A percentile compares a stretch with the other conserved stretches of the same genome.
These are phyloP conservation scores for Lagerstroemia speciosa DNA, from an alignment of 345 rosid species.

Conservation along the genomic window DNA sequence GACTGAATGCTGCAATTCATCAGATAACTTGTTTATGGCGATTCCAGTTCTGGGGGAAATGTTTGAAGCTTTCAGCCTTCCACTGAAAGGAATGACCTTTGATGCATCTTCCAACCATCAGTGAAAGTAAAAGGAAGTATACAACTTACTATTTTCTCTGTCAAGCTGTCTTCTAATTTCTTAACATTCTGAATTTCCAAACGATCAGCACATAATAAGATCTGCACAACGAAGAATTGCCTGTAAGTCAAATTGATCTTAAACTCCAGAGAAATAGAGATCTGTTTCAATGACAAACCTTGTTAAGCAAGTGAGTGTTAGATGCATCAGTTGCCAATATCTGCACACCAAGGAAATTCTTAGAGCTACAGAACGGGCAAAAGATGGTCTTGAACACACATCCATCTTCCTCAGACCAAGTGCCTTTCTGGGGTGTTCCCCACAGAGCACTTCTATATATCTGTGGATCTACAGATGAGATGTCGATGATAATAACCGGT, in stretches of 20 bases:
- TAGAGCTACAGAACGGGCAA: slow-evolving; percentile 67
- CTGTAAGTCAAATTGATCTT: background rate
- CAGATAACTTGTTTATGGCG: background rate
- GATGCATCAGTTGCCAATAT: slow-evolving; percentile 76
- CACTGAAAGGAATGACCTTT: background rate
- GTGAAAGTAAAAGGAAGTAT: background rate
- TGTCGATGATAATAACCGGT: slow-evolving; percentile 49
- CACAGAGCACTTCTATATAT: slow-evolving; percentile 25
- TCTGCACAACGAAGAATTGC: slow-evolving; percentile 26
- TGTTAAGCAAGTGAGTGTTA: slow-evolving; percentile 60
- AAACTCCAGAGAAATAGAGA: background rate
- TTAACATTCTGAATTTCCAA: slow-evolving; percentile 30
- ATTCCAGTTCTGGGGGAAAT: background rate
- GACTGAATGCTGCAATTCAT: slow-evolving; percentile 24
- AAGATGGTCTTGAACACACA: slow-evolving; percentile 66
- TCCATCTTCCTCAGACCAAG: slow-evolving; percentile 84
- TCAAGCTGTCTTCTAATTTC: slow-evolving; percentile 18
- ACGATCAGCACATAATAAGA: slow-evolving; percentile 44
- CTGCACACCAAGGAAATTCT: slow-evolving; percentile 66
- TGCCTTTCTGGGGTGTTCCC: slow-evolving; percentile 34
- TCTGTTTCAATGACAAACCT: slow-evolving; percentile 25
- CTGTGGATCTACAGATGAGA: slow-evolving; percentile 46
- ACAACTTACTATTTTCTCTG: background rate
- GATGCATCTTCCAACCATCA: background rate
- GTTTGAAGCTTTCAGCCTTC: background rate